A percentile compares a stretch with the other conserved stretches of the same genome.
phyloP scores from a whole-genome alignment of 164 flowering plant genomes.

The Stephania yunnanensis region DNA sequence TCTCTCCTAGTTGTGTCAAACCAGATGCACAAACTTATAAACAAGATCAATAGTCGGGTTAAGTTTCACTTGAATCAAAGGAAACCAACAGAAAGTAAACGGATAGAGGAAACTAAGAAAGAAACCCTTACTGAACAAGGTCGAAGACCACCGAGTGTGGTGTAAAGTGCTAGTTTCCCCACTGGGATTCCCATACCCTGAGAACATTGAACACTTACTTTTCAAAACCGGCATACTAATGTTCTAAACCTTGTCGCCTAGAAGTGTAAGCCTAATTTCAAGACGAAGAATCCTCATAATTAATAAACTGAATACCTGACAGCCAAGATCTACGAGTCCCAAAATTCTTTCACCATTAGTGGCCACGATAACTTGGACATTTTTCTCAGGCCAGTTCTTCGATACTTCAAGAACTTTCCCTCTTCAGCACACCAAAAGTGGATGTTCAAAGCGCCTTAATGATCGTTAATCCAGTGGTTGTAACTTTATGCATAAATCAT shows the following conservation, averaged over 20 bases:
- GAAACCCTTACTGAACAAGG: slow-evolving; percentile 66
- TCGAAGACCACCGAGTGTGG: slow-evolving; percentile 89
- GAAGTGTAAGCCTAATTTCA: no score
- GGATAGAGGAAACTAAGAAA: slow-evolving; percentile 1
- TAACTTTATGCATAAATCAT: no score
- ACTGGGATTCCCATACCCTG: slow-evolving; percentile 99
- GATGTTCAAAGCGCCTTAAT: no score
- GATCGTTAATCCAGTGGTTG: no score
- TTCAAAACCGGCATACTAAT: not conserved
- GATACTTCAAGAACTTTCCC: slow-evolving; percentile 69
- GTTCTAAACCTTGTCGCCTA: no score
- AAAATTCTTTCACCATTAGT: slow-evolving; percentile 84
- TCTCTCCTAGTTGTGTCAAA: no score
- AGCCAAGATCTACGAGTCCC: slow-evolving; percentile 85
- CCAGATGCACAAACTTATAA: no score
- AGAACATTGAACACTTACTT: slow-evolving; percentile 9
- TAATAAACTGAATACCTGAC: slow-evolving; percentile 44
- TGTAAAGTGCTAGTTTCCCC: slow-evolving; percentile 74
- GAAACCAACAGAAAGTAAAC: no score
- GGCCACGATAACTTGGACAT: slow-evolving; percentile 65
- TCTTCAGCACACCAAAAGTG: slow-evolving; percentile 23
- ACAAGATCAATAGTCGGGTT: no score
- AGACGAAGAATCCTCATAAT: not conserved
- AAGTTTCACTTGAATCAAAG: not conserved
- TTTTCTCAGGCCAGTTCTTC: slow-evolving; percentile 71